phyloP scores from a whole-genome alignment of 2,329 filamentous ascomycete genomes.

The Penicillium sclerotigenum region DNA sequence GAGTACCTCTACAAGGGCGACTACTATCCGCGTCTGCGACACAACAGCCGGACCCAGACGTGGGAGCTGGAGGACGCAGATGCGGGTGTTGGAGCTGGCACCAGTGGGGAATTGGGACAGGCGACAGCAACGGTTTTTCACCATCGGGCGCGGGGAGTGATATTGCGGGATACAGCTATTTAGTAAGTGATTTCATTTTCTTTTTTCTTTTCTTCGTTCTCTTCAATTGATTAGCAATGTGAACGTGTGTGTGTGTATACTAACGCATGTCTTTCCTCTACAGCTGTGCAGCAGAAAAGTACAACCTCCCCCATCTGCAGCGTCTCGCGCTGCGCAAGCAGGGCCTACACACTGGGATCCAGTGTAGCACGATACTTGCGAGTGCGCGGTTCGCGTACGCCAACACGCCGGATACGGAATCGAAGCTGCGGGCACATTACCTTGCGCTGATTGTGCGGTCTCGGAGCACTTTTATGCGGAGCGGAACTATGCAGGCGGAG shows the following conservation, averaged over 20 bases:
- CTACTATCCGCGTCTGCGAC: constrained; percentile 78
- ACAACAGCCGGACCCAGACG: constrained; percentile 74
- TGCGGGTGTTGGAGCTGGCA: constrained; percentile 31
- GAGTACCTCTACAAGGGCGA: constrained; percentile 94
- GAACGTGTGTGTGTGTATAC: neutral
- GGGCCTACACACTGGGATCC: constrained; percentile 78
- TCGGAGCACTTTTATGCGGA: constrained; percentile 83
- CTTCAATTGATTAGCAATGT: neutral
- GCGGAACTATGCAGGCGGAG: constrained; percentile 91
- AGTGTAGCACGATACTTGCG: constrained; percentile 77
- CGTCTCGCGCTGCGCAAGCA: constrained; percentile 82
- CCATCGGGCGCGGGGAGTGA: constrained; percentile 59
- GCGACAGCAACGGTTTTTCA: constrained; percentile 68
- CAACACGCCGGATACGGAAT: constrained; percentile 84
- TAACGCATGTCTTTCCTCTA: neutral
- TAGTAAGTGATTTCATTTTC: constrained; percentile 54
- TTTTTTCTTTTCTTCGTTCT: neutral
- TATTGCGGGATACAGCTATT: constrained; percentile 85
- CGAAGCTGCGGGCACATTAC: constrained; percentile 86
- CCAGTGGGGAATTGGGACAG: constrained; percentile 17
- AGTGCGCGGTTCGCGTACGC: constrained; percentile 88
- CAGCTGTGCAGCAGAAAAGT: constrained; percentile 75
- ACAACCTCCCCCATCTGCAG: constrained; percentile 79
- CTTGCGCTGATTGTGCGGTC: constrained; percentile 88
- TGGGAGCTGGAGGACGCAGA: constrained; percentile 74